phyloP scores from a whole-genome alignment of 768 basidiomycete genomes.

The Rhodotorula babjevae region DNA sequence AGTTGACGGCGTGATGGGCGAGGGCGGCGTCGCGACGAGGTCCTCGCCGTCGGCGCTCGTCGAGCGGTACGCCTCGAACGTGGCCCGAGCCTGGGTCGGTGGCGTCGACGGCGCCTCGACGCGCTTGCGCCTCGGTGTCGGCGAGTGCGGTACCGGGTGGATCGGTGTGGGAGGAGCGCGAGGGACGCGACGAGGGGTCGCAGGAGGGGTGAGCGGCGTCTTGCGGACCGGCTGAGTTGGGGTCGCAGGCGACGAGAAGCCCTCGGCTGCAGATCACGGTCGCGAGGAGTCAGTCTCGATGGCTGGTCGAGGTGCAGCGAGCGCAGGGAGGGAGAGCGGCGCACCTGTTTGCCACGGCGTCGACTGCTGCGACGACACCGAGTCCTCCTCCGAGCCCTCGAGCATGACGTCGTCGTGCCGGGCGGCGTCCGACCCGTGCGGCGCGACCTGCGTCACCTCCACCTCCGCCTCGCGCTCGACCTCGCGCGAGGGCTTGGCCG shows the following conservation, averaged over 20 bases:
- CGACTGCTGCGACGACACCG: constrained; percentile 2
- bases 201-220: constrained; percentile 33
- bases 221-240: constrained; percentile 15
- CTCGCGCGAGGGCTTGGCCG: neutral
- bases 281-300: neutral
- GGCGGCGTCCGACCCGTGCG: no score
- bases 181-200: constrained; percentile 21
- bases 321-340: neutral
- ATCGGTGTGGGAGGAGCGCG: constrained; percentile 10
- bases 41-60: neutral
- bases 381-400: constrained; percentile 15
- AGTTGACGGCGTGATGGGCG: constrained; percentile 27
- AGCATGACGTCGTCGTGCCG: constrained; percentile 27
- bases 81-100: neutral
- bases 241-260: constrained; percentile 6
- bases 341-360: constrained; percentile 16
- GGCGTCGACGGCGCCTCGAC: constrained; percentile 16
- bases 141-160: neutral
- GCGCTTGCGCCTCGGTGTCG: constrained; percentile 1
- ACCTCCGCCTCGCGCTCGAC: neutral
- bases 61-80: constrained; percentile 20
- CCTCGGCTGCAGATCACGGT: constrained; percentile 5
- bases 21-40: constrained; percentile 16
- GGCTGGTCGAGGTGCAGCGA: no score
- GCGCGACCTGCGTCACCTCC: neutral